Base-by-base conservation (phyloP, 129 eudicot genomes). In the Pulicaria dysenterica region DNA sequence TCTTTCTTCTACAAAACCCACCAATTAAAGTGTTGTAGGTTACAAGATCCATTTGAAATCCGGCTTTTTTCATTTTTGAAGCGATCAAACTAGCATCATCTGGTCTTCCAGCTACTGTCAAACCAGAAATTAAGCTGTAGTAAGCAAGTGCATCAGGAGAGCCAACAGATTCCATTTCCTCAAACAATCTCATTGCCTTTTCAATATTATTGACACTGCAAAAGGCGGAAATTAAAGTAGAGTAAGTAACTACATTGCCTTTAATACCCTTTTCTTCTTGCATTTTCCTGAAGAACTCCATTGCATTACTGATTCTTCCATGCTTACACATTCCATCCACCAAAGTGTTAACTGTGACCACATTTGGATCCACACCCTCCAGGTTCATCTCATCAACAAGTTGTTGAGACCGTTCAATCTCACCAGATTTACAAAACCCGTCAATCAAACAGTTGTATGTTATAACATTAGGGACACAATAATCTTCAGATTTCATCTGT, bases 391-490 rank as follows among this genome's bases (percentile, higher is more conserved):
- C 70, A 77, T 88, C 73, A 24, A 90, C 84, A 36, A 90, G 77
- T 77, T 86, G 86, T 0, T 14, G 81, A 12, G 87, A 75, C 53
- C 59, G 83, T 19, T 88, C 94, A 16, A 86, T 54, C 67, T 90
- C 97, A 13, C 96, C 97, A 2, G 86, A 77, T 83, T 90, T 94
- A 68, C 97, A 94, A 60, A 88, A 86, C 10, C 99, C 97, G 40
- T 90, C 87, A 36, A 94, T 90, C 73, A 94, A 79, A 55, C 84
- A 80, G 78, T 90, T 94, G 46, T 84, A 94, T 3, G 99, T 90
- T 4, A 77, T 53, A 2, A 78, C 85, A 78, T 59, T 86, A 13
- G 99, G 99, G 49, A 38, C 19, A 68, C 84, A 86, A n/a, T 66
- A 46, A 34, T 55, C 73, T 46, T 85, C 79, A 70, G 43, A 65